phyloP scores from a whole-genome alignment of 441 rosid genomes.

The Syzygium malaccense region DNA sequence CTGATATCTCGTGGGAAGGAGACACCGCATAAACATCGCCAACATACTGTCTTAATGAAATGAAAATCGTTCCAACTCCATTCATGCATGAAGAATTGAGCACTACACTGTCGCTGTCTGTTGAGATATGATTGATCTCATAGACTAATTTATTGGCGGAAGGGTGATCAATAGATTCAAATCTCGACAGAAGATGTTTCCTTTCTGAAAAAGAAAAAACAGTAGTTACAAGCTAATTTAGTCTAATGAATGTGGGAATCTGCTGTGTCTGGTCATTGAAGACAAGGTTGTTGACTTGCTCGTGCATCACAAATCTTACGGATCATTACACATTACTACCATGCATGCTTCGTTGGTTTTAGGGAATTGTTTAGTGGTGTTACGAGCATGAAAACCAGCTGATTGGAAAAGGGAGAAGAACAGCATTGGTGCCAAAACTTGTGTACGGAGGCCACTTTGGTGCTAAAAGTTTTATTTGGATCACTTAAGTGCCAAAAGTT shows the following conservation, averaged over 20 bases:
- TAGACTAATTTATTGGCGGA: neutral
- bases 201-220: neutral
- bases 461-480: no score
- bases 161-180: neutral
- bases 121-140: neutral
- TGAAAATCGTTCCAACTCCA: neutral
- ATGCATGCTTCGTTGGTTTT: neutral
- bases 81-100: neutral
- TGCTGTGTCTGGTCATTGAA: neutral
- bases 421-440: no score
- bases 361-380: neutral
- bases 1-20: neutral
- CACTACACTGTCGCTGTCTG: neutral
- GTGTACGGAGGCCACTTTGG: no score
- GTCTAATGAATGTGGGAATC: neutral
- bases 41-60: neutral
- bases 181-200: neutral
- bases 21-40: neutral
- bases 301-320: neutral
- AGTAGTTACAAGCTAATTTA: neutral
- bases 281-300: neutral
- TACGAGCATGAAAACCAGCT: neutral
- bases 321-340: neutral
- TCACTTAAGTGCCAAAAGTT: no score
- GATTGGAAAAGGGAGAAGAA: no score